These are phyloP conservation scores for Termitomyces sp. DNA, from an alignment of 768 basidiomycete species.

Conservation along the genomic window DNA sequence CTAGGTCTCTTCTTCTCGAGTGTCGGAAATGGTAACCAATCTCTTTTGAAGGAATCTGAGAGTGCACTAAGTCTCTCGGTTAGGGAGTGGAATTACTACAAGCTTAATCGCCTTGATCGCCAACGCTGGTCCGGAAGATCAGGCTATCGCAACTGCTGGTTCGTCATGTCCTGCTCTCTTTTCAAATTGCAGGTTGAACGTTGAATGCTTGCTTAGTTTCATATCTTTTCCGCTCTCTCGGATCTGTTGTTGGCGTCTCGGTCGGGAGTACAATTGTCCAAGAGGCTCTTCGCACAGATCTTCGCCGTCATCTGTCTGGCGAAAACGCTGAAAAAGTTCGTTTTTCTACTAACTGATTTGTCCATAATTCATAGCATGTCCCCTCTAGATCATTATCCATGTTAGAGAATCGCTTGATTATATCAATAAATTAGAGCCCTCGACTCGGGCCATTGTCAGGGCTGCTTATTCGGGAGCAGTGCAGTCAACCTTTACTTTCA, in stretches of 20 bases:
- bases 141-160: slow-evolving; percentile 65
- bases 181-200: neutral
- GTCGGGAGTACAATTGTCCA: slow-evolving; percentile 55
- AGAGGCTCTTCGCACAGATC: slow-evolving; percentile 36
- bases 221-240: slow-evolving; percentile 62
- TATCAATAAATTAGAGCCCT: slow-evolving; percentile 36
- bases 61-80: neutral
- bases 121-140: slow-evolving; percentile 55
- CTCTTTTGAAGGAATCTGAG: no score
- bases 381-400: slow-evolving; percentile 36
- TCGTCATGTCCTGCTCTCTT: slow-evolving; percentile 6
- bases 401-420: slow-evolving; percentile 47
- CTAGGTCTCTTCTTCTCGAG: slow-evolving; percentile 30
- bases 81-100: slow-evolving; percentile 49
- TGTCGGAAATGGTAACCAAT: slow-evolving; percentile 32
- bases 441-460: slow-evolving; percentile 29
- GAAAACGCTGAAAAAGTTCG: slow-evolving; percentile 50
- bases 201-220: slow-evolving; percentile 42
- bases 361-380: neutral
- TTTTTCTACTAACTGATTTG: neutral
- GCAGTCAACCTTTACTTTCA: slow-evolving; percentile 43
- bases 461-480: slow-evolving; percentile 40
- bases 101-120: slow-evolving; percentile 57
- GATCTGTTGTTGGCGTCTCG: slow-evolving; percentile 52
- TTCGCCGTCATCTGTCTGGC: slow-evolving; percentile 36